A percentile compares a stretch with the other conserved stretches of the same genome.
Evolutionary conservation across 2,329 filamentous ascomycete species (phyloP).

Genomic region (Phaeosphaeria sp.): DNA sequence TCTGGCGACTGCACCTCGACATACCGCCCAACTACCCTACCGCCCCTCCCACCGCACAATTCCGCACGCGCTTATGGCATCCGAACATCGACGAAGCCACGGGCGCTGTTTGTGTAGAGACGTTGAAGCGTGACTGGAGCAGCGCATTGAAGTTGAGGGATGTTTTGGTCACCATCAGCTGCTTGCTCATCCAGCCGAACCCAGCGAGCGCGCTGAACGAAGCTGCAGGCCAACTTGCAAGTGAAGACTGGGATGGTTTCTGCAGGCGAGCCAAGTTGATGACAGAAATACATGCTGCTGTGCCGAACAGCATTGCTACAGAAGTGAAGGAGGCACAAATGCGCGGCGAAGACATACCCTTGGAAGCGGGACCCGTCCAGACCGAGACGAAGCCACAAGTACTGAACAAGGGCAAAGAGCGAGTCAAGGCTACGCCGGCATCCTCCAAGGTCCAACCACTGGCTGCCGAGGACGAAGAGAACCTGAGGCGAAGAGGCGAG

Average conservation of each 20-base stretch:
- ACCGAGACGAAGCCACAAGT: conserved; percentile 19
- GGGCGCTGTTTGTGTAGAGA: conserved; percentile 69
- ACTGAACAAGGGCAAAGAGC: conserved; percentile 32
- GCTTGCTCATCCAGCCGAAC: conserved; percentile 69
- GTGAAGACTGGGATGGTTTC: conserved; percentile 65
- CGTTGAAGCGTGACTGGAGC: conserved; percentile 69
- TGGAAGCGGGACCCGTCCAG: conserved; percentile 12
- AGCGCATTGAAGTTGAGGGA: conserved; percentile 64
- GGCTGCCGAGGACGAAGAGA: conserved; percentile 41
- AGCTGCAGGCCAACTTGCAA: conserved; percentile 63
- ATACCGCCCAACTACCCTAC: conserved; percentile 65
- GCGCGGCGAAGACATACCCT: conserved; percentile 58
- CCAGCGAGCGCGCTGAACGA: conserved; percentile 69
- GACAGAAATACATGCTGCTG: conserved; percentile 66
- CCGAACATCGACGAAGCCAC: conserved; percentile 70
- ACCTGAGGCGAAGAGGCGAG: conserved; percentile 25
- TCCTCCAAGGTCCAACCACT: conserved; percentile 25
- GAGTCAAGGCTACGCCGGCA: conserved; percentile 22
- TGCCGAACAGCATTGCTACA: conserved; percentile 55
- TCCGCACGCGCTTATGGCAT: conserved; percentile 68
- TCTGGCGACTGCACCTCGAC: conserved; percentile 66
- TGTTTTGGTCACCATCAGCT: conserved; percentile 66
- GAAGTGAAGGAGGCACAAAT: conserved; percentile 61
- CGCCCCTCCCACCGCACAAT: conserved; percentile 63
- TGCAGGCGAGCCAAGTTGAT: conserved; percentile 65